These are phyloP conservation scores for Arthrinium phaeospermum DNA, from an alignment of 2,329 filamentous ascomycete species.

Conservation along the genomic window DNA sequence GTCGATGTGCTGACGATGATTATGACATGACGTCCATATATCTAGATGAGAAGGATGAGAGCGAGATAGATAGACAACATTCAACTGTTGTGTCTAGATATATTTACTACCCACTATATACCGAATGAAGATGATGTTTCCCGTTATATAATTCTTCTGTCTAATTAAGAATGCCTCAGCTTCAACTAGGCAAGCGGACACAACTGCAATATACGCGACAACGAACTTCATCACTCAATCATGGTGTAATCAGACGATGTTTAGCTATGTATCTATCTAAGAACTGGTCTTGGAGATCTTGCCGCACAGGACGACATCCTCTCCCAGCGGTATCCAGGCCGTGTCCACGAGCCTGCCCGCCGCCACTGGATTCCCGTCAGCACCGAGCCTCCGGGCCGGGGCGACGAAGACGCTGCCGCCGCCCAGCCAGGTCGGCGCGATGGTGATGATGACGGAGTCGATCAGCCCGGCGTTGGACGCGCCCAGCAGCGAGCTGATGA, in stretches of 20 bases:
- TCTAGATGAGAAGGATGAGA: background rate
- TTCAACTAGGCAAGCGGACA: background rate
- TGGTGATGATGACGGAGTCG: conserved; percentile 82
- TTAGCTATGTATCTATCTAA: background rate
- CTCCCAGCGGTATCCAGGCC: conserved; percentile 78
- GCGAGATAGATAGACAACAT: conserved; percentile 3
- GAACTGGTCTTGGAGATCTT: conserved; percentile 37
- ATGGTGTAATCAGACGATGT: background rate
- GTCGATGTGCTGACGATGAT: background rate
- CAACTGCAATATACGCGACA: background rate
- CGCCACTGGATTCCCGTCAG: conserved; percentile 58
- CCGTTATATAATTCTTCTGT: background rate
- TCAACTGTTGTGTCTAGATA: background rate
- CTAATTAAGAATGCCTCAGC: too few species aligned
- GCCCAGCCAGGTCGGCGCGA: conserved; percentile 91
- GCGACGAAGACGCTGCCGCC: conserved; percentile 80
- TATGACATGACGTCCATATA: conserved; percentile 5
- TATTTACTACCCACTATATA: background rate
- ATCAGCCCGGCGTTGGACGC: conserved; percentile 66
- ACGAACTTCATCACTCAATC: background rate
- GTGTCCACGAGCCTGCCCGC: conserved; percentile 71
- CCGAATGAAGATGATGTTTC: background rate
- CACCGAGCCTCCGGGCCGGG: conserved; percentile 63
- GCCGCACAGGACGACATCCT: conserved; percentile 84
- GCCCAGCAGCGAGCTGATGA: conserved; percentile 83